phyloP scores from a whole-genome alignment of 2,329 filamentous ascomycete genomes.

The Fragosphaeria purpurea region DNA sequence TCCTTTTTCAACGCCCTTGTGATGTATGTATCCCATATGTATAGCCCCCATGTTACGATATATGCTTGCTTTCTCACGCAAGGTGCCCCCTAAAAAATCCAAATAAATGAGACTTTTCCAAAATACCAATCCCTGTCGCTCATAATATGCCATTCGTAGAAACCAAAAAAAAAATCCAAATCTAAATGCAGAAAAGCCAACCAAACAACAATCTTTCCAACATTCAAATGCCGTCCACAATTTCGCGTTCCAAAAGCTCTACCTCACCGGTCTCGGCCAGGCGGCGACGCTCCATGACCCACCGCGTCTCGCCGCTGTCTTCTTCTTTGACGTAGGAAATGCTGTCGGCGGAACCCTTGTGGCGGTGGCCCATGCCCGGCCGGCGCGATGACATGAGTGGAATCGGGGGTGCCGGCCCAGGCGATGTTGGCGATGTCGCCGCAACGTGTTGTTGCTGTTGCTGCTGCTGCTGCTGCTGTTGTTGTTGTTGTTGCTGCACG shows the following conservation, averaged over 20 bases:
- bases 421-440: neutral
- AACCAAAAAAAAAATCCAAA: no score
- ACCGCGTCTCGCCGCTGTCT: constrained; percentile 47
- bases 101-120: no score
- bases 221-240: constrained; percentile 44
- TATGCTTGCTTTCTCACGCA: no score
- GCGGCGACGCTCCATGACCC: constrained; percentile 60
- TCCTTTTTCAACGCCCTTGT: no score
- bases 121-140: no score
- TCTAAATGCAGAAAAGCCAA: no score
- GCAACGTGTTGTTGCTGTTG: neutral
- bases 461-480: neutral
- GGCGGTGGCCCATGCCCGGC: constrained; percentile 34
- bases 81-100: no score
- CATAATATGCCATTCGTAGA: no score
- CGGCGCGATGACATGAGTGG: constrained; percentile 15
- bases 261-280: constrained; percentile 56
- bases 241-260: constrained; percentile 54
- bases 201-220: no score
- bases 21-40: no score
- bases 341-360: constrained; percentile 53
- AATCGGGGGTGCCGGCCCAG: neutral
- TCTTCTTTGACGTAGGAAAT: constrained; percentile 60
- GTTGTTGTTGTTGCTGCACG: neutral
- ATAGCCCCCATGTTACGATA: no score